phyloP scores from a whole-genome alignment of 176 grass and related monocot species.

The Dendrocalamus sinicus region DNA sequence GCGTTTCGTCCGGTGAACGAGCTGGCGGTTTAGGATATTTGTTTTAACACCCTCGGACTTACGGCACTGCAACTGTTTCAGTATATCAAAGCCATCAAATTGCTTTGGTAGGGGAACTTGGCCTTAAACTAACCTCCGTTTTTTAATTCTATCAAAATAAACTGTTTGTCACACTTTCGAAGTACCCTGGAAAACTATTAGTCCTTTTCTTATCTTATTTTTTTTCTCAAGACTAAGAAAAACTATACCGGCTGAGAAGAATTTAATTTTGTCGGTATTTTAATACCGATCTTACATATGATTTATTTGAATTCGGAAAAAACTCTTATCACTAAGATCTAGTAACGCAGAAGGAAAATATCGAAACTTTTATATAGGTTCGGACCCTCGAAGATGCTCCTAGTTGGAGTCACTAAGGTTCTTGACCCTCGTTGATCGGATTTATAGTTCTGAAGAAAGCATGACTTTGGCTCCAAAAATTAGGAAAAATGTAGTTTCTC shows the following conservation, averaged over 20 bases:
- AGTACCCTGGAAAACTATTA: not conserved
- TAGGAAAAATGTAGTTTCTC: too few species aligned
- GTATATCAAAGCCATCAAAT: not conserved
- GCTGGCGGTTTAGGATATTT: not conserved
- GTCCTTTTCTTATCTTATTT: not conserved
- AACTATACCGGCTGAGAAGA: not conserved
- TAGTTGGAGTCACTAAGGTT: too few species aligned
- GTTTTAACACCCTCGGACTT: not conserved
- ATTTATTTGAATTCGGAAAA: too few species aligned
- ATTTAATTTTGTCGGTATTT: too few species aligned
- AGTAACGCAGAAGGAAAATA: too few species aligned
- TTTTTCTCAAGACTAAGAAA: not conserved
- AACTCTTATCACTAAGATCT: too few species aligned
- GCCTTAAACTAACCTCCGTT: not conserved
- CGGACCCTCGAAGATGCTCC: too few species aligned
- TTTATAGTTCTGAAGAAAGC: too few species aligned
- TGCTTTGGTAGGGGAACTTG: not conserved
- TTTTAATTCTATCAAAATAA: not conserved
- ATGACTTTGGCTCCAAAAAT: too few species aligned
- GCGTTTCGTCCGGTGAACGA: constrained; percentile 39
- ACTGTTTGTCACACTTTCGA: not conserved
- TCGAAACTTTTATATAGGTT: too few species aligned
- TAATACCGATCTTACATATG: too few species aligned
- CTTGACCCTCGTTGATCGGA: too few species aligned
- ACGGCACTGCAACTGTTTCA: not conserved